Conservation (phyloP, 768 basidiomycete species). For the Suillus brevipes region DNA sequence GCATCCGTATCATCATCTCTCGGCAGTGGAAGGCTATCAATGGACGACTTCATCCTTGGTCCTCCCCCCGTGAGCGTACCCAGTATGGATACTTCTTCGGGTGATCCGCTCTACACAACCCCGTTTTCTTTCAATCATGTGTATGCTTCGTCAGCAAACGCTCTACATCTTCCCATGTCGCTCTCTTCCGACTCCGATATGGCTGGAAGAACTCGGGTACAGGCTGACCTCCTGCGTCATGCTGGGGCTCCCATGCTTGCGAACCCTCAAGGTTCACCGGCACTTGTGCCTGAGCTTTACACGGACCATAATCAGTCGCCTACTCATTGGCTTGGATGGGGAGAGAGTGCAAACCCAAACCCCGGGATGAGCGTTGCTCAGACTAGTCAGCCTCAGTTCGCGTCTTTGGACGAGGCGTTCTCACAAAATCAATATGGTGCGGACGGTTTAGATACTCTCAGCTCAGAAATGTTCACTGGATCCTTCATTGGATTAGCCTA, state of each 20-base stretch:
- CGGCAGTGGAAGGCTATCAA: constrained; percentile 27
- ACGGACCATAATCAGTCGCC: constrained; percentile 15
- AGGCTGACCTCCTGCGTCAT: constrained; percentile 46
- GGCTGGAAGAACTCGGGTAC: constrained; percentile 46
- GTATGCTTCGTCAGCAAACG: constrained; percentile 21
- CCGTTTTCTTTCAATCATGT: constrained; percentile 32
- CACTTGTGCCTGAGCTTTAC: constrained; percentile 20
- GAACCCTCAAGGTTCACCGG: constrained; percentile 8
- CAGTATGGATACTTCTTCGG: constrained; percentile 25
- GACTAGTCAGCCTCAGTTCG: constrained; percentile 14
- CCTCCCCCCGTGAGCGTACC: constrained; percentile 37
- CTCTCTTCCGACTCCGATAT: constrained; percentile 38
- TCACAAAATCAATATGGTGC: constrained; percentile 27
- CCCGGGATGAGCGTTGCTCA: not conserved
- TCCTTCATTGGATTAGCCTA: constrained; percentile 29
- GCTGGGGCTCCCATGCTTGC: constrained; percentile 21
- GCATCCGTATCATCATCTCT: constrained; percentile 34
- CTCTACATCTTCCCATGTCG: constrained; percentile 21
- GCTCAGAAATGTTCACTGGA: constrained; percentile 13
- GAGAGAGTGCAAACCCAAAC: constrained; percentile 19
- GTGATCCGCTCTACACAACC: constrained; percentile 34
- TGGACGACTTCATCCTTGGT: constrained; percentile 45
- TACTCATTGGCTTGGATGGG: constrained; percentile 29
- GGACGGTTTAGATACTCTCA: constrained; percentile 14
- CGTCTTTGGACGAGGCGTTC: constrained; percentile 30